These are phyloP conservation scores for Isatis lusitanica DNA, from an alignment of 441 rosid genomes.

Conservation along the genomic window DNA sequence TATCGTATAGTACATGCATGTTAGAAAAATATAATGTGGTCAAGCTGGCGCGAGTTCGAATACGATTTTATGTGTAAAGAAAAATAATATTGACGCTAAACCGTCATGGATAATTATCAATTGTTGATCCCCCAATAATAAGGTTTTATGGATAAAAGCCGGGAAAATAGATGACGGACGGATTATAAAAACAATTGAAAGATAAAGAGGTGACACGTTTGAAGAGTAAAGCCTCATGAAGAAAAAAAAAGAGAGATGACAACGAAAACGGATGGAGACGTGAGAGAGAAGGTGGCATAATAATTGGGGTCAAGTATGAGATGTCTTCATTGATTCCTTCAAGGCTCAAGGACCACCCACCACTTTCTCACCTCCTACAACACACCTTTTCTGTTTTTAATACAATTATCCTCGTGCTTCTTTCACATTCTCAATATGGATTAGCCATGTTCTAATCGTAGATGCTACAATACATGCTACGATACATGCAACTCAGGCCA, in stretches of 20 bases:
- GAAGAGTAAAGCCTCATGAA: constrained; percentile 35
- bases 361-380: constrained; percentile 32
- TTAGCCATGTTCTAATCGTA: not conserved
- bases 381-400: not conserved
- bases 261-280: constrained; percentile 40
- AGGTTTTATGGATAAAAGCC: not conserved
- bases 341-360: constrained; percentile 39
- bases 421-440: not conserved
- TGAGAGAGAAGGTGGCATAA: constrained; percentile 41
- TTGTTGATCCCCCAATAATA: not conserved
- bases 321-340: constrained; percentile 43
- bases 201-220: constrained; percentile 32
- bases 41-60: too few species aligned
- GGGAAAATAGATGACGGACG: not conserved
- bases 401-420: constrained; percentile 23
- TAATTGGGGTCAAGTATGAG: constrained; percentile 35
- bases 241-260: constrained; percentile 26
- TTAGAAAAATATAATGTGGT: not conserved
- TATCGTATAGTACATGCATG: too few species aligned
- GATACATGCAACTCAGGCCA: not conserved
- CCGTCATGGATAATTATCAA: not conserved
- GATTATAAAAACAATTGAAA: not conserved
- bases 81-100: not conserved
- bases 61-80: not conserved
- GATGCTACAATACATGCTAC: not conserved